Base-by-base conservation (phyloP, 129 eudicot species). In the Pseudognaphalium luteoalbum region DNA sequence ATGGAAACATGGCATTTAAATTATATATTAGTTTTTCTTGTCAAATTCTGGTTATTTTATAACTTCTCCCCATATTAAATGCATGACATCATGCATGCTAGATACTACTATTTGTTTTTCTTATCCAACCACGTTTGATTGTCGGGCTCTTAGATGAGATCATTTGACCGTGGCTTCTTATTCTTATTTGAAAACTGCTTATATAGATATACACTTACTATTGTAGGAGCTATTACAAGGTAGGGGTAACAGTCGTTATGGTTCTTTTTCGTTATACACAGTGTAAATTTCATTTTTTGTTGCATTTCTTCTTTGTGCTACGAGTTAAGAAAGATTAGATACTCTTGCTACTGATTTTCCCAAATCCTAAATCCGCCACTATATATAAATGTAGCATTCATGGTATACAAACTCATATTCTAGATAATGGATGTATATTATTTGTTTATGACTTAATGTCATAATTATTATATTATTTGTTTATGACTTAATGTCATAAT, bases 101-200 rank as follows among this genome's bases (percentile, higher is more conserved):
- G 25, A 21, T 20, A 20, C 28, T 50, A 2, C 61, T 64, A 60
- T 51, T 59, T 7, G n/a, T 47, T 70, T 78, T 21, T 33, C 67
- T 72, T 63, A 50, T 79, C 78, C 77, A 50, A 16, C 72, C 82
- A 79, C 78, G 82, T 79, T 72, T 52, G 12, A 71, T 72, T 79
- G 83, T 72, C 78, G 78, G 78, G 5, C 52, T 71, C 47, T 42
- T 59, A 44, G 70, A 69, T 63, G 57, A 70, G 72, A 78, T 78
- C 34, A 1, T 32, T 44, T 70, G 72, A 62, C 71, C 34, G 20
- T 30, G 68, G 44, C 60, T 39, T 7, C 33, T 35, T 72, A 7
- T 57, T 69, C 20, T 4, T 69, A 14, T 28, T 42, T 44, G 28
- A 9, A 44, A 44, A 42, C 5, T 33, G 22, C 3, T 29, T 11